These are phyloP conservation scores for Avena atlantica DNA, from an alignment of 176 grass and related monocot species.

Conservation along the genomic window DNA sequence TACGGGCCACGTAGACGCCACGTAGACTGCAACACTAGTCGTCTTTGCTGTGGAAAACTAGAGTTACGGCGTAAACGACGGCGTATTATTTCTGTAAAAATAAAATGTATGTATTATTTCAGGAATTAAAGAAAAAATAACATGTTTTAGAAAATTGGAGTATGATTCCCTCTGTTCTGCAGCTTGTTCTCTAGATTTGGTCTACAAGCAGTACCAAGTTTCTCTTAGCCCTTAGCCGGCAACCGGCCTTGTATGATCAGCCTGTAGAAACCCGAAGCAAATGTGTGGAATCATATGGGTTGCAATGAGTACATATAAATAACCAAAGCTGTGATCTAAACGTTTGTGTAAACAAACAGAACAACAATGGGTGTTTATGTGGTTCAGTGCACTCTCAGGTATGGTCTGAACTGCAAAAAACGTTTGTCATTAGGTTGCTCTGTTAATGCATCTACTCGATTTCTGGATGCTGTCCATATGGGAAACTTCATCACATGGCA, in stretches of 20 bases:
- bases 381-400: background rate
- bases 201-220: background rate
- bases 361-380: background rate
- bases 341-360: too few relatives aligned
- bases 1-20: too few relatives aligned
- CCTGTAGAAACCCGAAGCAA: too few relatives aligned
- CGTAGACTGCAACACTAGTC: too few relatives aligned
- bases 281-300: too few relatives aligned
- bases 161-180: background rate
- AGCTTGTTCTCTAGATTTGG: background rate
- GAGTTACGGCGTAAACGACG: too few relatives aligned
- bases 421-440: background rate
- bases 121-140: too few relatives aligned
- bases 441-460: background rate
- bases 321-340: background rate
- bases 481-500: background rate
- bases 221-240: background rate
- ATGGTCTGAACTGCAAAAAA: background rate
- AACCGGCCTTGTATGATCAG: background rate
- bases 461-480: background rate
- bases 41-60: too few relatives aligned
- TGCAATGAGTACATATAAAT: too few relatives aligned
- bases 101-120: too few relatives aligned
- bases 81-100: too few relatives aligned
- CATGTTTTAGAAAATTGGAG: too few relatives aligned